Evolutionary conservation across 2,329 filamentous ascomycete species (phyloP).

Genomic region (Metarhizium humberi): DNA sequence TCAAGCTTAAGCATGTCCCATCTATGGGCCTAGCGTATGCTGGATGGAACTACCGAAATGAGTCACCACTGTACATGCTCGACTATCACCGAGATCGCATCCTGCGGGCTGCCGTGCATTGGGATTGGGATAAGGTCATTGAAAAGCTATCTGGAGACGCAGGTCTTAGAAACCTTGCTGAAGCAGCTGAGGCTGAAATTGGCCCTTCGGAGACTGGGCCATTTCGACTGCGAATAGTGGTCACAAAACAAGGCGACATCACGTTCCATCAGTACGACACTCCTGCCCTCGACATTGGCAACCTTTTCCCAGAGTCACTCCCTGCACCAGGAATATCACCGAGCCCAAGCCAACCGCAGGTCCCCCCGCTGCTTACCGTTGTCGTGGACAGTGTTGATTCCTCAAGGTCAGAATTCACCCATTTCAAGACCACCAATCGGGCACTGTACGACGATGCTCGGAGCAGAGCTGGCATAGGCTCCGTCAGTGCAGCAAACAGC

Average conservation of each 20-base stretch:
- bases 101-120: conserved; percentile 51
- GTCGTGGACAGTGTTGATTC: conserved; percentile 34
- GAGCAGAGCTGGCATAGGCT: conserved; percentile 44
- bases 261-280: conserved; percentile 28
- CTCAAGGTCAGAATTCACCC: conserved; percentile 55
- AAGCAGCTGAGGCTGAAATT: conserved; percentile 25
- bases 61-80: conserved; percentile 69
- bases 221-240: conserved; percentile 44
- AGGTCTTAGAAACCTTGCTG: conserved; percentile 33
- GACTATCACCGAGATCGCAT: conserved; percentile 71
- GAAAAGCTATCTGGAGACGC: conserved; percentile 32
- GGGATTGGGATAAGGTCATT: conserved; percentile 41
- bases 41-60: conserved; percentile 42
- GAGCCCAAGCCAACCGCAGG: conserved; percentile 15
- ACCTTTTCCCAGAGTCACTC: conserved; percentile 49
- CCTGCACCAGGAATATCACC: conserved; percentile 29
- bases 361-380: conserved; percentile 29
- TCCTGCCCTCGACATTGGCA: conserved; percentile 32
- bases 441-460: conserved; percentile 64
- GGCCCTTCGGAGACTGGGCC: conserved; percentile 22
- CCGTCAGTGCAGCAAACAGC: conserved; percentile 38
- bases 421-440: conserved; percentile 76
- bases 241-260: conserved; percentile 40
- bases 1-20: conserved; percentile 37
- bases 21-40: conserved; percentile 27